These are phyloP conservation scores for Curvularia sp. DNA, from an alignment of 2,329 filamentous ascomycete species.

Conservation along the genomic window DNA sequence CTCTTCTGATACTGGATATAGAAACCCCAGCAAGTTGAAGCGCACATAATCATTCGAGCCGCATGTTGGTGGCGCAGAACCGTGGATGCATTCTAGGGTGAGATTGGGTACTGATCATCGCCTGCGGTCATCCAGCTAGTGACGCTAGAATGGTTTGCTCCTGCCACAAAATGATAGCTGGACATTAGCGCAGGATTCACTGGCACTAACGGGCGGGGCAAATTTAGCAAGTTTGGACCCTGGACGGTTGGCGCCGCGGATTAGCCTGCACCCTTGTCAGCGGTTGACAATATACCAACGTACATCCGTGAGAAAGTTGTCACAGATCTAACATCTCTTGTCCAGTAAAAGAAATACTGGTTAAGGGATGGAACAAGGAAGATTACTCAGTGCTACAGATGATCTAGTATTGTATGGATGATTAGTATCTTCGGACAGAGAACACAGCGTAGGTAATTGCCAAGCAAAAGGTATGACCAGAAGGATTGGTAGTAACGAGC, in stretches of 20 bases:
- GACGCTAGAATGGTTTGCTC: not conserved
- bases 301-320: not conserved
- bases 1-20: not conserved
- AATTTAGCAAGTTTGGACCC: not conserved
- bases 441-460: not conserved
- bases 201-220: not conserved
- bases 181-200: not conserved
- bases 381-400: too few relatives aligned
- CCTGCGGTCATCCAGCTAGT: not conserved
- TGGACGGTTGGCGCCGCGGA: not conserved
- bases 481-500: too few relatives aligned
- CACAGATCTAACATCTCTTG: not conserved
- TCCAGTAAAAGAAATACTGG: too few relatives aligned
- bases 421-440: too few relatives aligned
- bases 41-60: not conserved
- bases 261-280: not conserved
- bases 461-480: not conserved
- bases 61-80: not conserved
- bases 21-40: not conserved
- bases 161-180: not conserved
- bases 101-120: not conserved
- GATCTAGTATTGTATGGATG: too few relatives aligned
- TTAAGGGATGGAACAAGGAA: too few relatives aligned
- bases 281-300: not conserved
- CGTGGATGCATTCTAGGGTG: not conserved